Conservation (phyloP, 192 early-diverging fungal genomes). For the Rhizoclosmatium globosum region DNA sequence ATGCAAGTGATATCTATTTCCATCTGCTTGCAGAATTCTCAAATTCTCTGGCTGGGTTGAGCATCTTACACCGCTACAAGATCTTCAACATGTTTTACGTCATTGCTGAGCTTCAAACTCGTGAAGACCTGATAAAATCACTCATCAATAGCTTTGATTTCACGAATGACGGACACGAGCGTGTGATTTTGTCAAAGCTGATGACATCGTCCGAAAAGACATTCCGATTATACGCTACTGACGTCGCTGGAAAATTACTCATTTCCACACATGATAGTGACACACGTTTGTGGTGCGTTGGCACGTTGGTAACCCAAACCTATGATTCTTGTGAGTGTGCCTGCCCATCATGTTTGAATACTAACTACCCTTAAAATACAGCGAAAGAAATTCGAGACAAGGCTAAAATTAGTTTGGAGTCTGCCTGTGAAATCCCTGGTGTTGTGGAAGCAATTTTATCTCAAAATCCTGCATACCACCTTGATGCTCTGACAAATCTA, state of each 20-base stretch:
- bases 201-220: conserved; percentile 87
- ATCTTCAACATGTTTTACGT: conserved; percentile 83
- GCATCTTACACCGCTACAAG: conserved; percentile 58
- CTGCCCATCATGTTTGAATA: neutral
- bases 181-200: conserved; percentile 82
- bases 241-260: conserved; percentile 72
- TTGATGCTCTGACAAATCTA: conserved; percentile 57
- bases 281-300: conserved; percentile 77
- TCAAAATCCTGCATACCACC: conserved; percentile 75
- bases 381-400: conserved; percentile 73
- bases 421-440: conserved; percentile 68
- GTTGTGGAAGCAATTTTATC: conserved; percentile 77
- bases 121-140: conserved; percentile 80
- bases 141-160: conserved; percentile 81
- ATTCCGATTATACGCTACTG: conserved; percentile 78
- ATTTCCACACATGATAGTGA: conserved; percentile 58
- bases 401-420: conserved; percentile 73
- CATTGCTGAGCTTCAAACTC: conserved; percentile 76
- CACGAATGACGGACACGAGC: conserved; percentile 78
- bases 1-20: conserved; percentile 81
- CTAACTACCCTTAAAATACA: conserved; percentile 43
- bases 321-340: neutral
- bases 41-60: conserved; percentile 69
- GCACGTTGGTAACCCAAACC: conserved; percentile 73
- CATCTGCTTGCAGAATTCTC: conserved; percentile 73